Evolutionary conservation across 1,284 basidiomycete species (phyloP), one percentile per base, ranked within the genome.

Genomic region (Pyrrhoderma lamaoense): DNA sequence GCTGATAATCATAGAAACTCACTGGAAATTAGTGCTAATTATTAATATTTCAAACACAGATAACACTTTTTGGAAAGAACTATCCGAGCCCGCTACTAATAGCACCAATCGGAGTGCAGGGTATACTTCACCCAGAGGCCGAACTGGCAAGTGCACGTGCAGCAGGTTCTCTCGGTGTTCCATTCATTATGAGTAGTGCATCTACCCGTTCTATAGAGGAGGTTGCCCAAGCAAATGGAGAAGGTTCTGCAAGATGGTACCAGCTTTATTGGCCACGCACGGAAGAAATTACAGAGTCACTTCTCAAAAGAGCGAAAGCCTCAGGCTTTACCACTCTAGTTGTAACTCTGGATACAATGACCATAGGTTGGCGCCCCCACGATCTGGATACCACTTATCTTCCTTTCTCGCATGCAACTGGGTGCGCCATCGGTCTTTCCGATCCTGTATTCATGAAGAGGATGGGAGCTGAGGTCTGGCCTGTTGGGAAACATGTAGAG

Each of bases 221-320:
- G 35, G 80, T 89, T 1, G 87, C 79, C 3, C 65, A 70, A 50
- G 84, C 77, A 1, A 88, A 82, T 54, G 82, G 79, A 1, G 65
- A 73, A 51, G 72, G 77, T 54, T 56, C 60, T 0, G 38, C 38
- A 22, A 72, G 87, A 22, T 92, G 82, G 81, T 93, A 79, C 66
- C 89, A 93, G 65, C 74, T 92, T 7, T 92, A 92, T 64, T 87
- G 84, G 82, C 83, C 85, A 1, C 65, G 65, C 21, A 70, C 75
- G 37, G 67, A 82, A 54, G 81, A 82, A 2, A 63, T 87, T 8
- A 83, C 83, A 0, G 64, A 77, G 18, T 86, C 82, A 14, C 58
- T 90, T 22, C 72, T 91, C 11, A 64, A 64, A 3, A 75, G 86
- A 11, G 84, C 80, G 40, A 85, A 87, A 61, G 71, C 68, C 4